Evolutionary conservation across 2,329 filamentous ascomycete genomes (phyloP), one percentile per base, ranked within the genome.

Genomic region (Aspergillus costaricaensis): DNA sequence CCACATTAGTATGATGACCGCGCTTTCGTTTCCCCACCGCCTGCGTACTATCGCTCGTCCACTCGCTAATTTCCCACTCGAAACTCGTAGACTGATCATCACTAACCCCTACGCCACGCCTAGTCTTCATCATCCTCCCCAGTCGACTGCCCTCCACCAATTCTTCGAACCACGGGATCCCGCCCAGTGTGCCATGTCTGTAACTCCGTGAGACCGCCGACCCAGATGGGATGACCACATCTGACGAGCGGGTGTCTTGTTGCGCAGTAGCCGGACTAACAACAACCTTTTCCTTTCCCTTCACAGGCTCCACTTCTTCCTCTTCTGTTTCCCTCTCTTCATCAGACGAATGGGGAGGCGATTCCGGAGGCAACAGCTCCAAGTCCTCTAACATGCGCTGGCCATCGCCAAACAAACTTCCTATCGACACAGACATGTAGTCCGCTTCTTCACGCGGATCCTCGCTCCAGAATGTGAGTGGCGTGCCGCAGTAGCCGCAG

Each of bases 401-500:
- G 70, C 95, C 91, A 58, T 91, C 86, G 5, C 84, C 83, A 39
- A 85, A 73, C 56, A 97, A 80, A 67, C 89, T 94, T 5, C 91
- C 91, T n/a, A 96, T 80, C 0, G 92, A 90, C 59, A 96, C 80
- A 61, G 87, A 88, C 78, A 97, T 92, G 72, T 85, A 94, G 7
- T 92, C 87, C 12, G 89, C 88, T 72, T 95, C 91, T 55, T 81
- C 82, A 0, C 76, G 79, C 0, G 90, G 89, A 23, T 85, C 77
- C 74, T 96, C 92, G 50, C 87, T 89, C 92, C 92, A 96, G 68
- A 89, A 91, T 0, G 89, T 89, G 57, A 97, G 80, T 12, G 91
- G 90, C 0, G 92, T 96, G 55, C 93, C 93, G 74, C 93, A 96
- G 79, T 90, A 96, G 23, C 93, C 93, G 77, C 93, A 97, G 76